phyloP scores from a whole-genome alignment of 805 yeast genomes.

The Wickerhamomyces xylosicus region DNA sequence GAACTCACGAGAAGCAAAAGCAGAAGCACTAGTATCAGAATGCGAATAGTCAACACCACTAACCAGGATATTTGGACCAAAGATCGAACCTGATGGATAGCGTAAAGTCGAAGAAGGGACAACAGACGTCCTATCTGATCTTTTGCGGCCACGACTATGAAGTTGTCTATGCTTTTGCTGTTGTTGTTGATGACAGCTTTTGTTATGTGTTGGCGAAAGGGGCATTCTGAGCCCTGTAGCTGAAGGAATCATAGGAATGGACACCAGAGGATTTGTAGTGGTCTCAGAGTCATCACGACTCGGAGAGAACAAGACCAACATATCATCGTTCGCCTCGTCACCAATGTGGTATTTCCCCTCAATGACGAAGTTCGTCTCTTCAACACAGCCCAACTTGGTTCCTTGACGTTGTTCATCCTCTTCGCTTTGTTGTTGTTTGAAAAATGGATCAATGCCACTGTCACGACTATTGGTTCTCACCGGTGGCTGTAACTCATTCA shows the following conservation, averaged over 20 bases:
- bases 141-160: no score
- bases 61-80: constrained; percentile 56
- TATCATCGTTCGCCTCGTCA: constrained; percentile 8
- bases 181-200: constrained; percentile 36
- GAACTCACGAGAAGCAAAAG: no score
- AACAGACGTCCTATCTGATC: not conserved
- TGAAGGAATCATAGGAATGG: constrained; percentile 22
- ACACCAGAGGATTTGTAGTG: constrained; percentile 20
- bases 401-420: no score
- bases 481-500: constrained; percentile 11
- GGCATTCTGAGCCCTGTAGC: constrained; percentile 23
- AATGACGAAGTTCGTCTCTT: constrained; percentile 12
- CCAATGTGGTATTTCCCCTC: constrained; percentile 8
- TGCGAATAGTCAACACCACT: constrained; percentile 42
- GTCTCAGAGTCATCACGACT: constrained; percentile 1
- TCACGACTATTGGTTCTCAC: constrained; percentile 2
- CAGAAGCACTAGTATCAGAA: no score
- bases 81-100: constrained; percentile 50
- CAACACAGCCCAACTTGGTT: constrained; percentile 10
- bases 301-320: constrained; percentile 12
- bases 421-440: constrained; percentile 2
- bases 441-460: constrained; percentile 8
- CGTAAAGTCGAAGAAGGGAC: not conserved
- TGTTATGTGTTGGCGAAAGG: constrained; percentile 13
- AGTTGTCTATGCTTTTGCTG: constrained; percentile 6